Percentiles rank a stretch among this genome's conserved stretches.
Evolutionary conservation across 1,139 yeast genomes (phyloP).

Genomic region (Candida frijolesensis): DNA sequence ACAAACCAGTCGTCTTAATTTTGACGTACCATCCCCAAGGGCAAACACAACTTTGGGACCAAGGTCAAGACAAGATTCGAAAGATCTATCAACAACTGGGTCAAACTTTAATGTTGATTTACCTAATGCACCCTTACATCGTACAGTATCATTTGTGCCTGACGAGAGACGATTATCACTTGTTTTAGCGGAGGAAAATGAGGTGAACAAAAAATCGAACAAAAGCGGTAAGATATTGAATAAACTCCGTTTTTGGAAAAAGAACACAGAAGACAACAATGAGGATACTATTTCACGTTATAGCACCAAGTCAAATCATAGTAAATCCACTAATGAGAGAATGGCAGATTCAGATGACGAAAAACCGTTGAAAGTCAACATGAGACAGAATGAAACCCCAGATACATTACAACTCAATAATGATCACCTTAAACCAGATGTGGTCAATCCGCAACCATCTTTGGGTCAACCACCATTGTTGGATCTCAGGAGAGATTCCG

Average conservation of each 20-base stretch:
- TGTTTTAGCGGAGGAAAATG: slow-evolving; percentile 15
- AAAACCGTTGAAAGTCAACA: slow-evolving; percentile 5
- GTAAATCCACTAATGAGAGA: slow-evolving; percentile 10
- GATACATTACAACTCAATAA: neutral
- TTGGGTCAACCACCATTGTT: neutral
- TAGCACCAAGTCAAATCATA: slow-evolving; percentile 11
- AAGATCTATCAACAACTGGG: slow-evolving; percentile 12
- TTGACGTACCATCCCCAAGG: slow-evolving; percentile 9
- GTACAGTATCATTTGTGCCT: slow-evolving; percentile 40
- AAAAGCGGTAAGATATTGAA: slow-evolving; percentile 31
- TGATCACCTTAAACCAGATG: neutral
- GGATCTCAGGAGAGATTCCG: neutral
- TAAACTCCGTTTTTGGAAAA: slow-evolving; percentile 49
- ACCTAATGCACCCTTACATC: slow-evolving; percentile 10
- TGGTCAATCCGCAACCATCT: neutral
- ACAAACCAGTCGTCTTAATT: slow-evolving; percentile 7
- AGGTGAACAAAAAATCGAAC: slow-evolving; percentile 19
- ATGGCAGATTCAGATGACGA: slow-evolving; percentile 10
- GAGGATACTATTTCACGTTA: slow-evolving; percentile 13
- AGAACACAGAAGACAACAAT: slow-evolving; percentile 16
- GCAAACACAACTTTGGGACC: slow-evolving; percentile 6
- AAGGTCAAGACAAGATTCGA: slow-evolving; percentile 10
- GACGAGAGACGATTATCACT: slow-evolving; percentile 24
- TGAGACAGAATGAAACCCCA: slow-evolving; percentile 10
- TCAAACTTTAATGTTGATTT: neutral